phyloP scores from a whole-genome alignment of 2,329 filamentous ascomycete genomes.

The Thyridium curvatum region DNA sequence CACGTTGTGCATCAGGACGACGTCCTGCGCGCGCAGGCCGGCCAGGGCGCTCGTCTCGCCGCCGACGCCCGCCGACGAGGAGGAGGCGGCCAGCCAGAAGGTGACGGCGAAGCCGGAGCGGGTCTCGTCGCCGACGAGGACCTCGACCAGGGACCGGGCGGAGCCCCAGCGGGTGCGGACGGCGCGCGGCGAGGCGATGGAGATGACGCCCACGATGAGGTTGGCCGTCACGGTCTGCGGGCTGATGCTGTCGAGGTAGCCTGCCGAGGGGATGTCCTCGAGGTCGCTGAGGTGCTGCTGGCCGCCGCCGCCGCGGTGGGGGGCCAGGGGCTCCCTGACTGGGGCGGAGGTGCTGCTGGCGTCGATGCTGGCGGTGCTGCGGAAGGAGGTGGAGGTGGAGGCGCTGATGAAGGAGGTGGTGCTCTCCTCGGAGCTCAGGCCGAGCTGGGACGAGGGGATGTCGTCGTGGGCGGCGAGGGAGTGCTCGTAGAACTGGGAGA shows the following conservation, averaged over 20 bases:
- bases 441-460: slow-evolving; percentile 55
- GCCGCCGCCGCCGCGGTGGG: slow-evolving; percentile 18
- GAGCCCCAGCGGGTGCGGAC: slow-evolving; percentile 62
- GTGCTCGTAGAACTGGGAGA: slow-evolving; percentile 70
- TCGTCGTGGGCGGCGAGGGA: slow-evolving; percentile 67
- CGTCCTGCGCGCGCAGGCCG: slow-evolving; percentile 61
- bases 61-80: slow-evolving; percentile 15
- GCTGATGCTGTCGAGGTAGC: slow-evolving; percentile 57
- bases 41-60: slow-evolving; percentile 23
- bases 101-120: slow-evolving; percentile 73
- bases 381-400: slow-evolving; percentile 25
- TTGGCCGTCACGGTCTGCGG: slow-evolving; percentile 81
- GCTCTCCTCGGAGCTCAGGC: slow-evolving; percentile 9
- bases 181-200: slow-evolving; percentile 58
- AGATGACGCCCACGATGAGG: slow-evolving; percentile 73
- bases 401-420: slow-evolving; percentile 25
- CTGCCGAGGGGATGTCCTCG: slow-evolving; percentile 61
- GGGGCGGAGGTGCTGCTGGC: slow-evolving; percentile 10
- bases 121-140: slow-evolving; percentile 82
- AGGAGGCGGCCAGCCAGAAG: slow-evolving; percentile 62
- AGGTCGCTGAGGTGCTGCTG: slow-evolving; percentile 57
- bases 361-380: slow-evolving; percentile 20
- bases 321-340: slow-evolving; percentile 14
- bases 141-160: slow-evolving; percentile 62
- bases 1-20: slow-evolving; percentile 74